Evolutionary conservation across 352 stramenopile species (phyloP), one percentile per base, ranked within the genome.

Genomic region (Pythium utonaiense): DNA sequence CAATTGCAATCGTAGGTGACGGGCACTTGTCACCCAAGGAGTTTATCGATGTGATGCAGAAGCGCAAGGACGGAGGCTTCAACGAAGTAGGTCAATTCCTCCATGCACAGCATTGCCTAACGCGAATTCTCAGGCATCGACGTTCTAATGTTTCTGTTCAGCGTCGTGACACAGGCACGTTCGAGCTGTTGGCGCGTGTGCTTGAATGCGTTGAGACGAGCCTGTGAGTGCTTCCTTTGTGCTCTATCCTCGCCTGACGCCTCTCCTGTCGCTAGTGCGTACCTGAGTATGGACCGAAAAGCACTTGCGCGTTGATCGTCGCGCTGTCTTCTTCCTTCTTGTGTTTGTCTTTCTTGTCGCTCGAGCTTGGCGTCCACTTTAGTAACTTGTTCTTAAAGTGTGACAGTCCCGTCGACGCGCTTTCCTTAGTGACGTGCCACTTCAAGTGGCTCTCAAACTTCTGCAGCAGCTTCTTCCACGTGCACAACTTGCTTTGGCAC

Each of bases 331-430:
- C 77, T n/a, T 78, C 64, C 21, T 88, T 80, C 48, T 85, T 81
- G 53, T 55, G 68, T 60, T 86, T 88, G 30, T 88, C 73, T 67
- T 83, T 89, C 49, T 89, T 88, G 38, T 75, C 76, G 28, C 65
- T 69, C 1, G 62, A 59, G 1, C 71, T 78, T 3, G 80, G 80
- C 10, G 75, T 89, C 80, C 83, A 93, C 61, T 91, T 91, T 2
- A 95, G 56, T 17, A 95, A 49, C 30, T 91, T 91, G 73, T 95
- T 92, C 28, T 93, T 93, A 63, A 93, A 91, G 47, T 95, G 83
- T 4, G 80, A 91, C 3, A 95, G 74, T 8, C 86, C 83, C 6
- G 83, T 89, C 4, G 86, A 93, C 27, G 83, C 83, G 38, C 67
- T 93, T 68, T 91, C 80, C 25, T 92, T 93, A 3, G 83, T 91